These are phyloP conservation scores for Amniculicola lignicola DNA, from an alignment of 495 filamentous ascomycete species.

Conservation along the genomic window DNA sequence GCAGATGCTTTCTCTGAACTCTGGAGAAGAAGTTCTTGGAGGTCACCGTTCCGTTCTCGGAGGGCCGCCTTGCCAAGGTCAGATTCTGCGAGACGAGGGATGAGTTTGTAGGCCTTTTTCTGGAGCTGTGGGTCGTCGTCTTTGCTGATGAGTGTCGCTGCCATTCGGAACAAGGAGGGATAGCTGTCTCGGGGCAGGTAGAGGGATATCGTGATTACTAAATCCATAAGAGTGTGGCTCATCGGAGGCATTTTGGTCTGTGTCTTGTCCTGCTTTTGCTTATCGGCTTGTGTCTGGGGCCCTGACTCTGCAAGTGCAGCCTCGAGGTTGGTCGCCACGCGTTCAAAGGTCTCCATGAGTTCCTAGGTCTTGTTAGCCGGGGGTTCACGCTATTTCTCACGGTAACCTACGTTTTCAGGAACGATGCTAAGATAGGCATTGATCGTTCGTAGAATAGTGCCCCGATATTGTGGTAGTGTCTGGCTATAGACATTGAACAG, in stretches of 20 bases:
- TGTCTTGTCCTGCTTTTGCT: conserved; percentile 53
- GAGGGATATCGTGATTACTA: conserved; percentile 90
- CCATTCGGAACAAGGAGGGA: conserved; percentile 73
- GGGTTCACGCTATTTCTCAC: too few relatives aligned
- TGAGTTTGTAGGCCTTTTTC: conserved; percentile 98
- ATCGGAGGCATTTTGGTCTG: conserved; percentile 83
- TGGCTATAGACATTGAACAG: conserved; percentile 97
- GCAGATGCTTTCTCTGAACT: conserved; percentile 77
- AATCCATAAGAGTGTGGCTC: conserved; percentile 90
- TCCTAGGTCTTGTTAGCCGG: too few relatives aligned
- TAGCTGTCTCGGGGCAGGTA: conserved; percentile 86
- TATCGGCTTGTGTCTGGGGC: conserved; percentile 50
- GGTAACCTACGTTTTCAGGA: conserved; percentile 56
- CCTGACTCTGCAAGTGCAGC: conserved; percentile 62
- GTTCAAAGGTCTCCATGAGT: conserved; percentile 78
- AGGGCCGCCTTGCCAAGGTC: conserved; percentile 69
- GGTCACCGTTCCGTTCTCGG: conserved; percentile 63
- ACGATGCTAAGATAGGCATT: conserved; percentile 91
- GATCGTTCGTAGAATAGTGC: conserved; percentile 86
- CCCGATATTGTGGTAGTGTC: conserved; percentile 86
- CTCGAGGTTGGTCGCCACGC: conserved; percentile 80
- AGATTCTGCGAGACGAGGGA: conserved; percentile 81
- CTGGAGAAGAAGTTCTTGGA: conserved; percentile 73
- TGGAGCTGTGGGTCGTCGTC: conserved; percentile 86
- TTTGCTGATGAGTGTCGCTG: conserved; percentile 71